A percentile compares a stretch with the other conserved stretches of the same genome.
Evolutionary conservation across 345 rosid species (phyloP).

Genomic region (Melastoma malabathricum): DNA sequence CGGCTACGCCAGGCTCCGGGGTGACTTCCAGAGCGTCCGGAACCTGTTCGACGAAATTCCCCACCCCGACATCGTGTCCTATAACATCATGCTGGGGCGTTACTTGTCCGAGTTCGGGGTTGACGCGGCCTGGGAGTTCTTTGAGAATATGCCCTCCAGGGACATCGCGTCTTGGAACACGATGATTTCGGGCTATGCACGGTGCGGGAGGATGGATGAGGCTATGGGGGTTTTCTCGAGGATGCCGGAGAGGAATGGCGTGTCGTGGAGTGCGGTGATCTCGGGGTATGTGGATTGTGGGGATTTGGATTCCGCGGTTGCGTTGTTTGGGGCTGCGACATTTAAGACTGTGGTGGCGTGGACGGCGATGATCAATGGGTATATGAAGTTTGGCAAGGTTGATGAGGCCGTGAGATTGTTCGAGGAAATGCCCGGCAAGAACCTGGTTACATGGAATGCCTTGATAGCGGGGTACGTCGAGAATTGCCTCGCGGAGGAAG

Average conservation of each 20-base stretch:
- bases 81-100: constrained; percentile 28
- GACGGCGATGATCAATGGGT: constrained; percentile 24
- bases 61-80: constrained; percentile 21
- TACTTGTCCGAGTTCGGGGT: constrained; percentile 5
- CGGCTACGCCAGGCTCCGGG: constrained; percentile 25
- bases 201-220: constrained; percentile 13
- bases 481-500: constrained; percentile 14
- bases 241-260: constrained; percentile 43
- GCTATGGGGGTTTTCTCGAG: constrained; percentile 29
- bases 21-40: constrained; percentile 28
- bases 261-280: constrained; percentile 76
- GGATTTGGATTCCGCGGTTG: constrained; percentile 41
- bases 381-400: constrained; percentile 18
- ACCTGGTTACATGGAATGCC: constrained; percentile 25
- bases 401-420: constrained; percentile 12
- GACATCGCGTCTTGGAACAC: constrained; percentile 41
- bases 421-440: constrained; percentile 18
- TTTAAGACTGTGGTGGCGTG: constrained; percentile 28
- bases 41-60: constrained; percentile 19
- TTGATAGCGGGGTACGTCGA: constrained; percentile 19
- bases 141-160: constrained; percentile 14
- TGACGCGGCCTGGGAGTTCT: constrained; percentile 15
- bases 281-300: constrained; percentile 61
- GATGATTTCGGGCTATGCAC: constrained; percentile 42
- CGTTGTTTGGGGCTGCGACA: constrained; percentile 29